These are phyloP conservation scores for Scopulariopsis brevicaulis DNA, from an alignment of 2,329 filamentous ascomycete species.

Conservation along the genomic window DNA sequence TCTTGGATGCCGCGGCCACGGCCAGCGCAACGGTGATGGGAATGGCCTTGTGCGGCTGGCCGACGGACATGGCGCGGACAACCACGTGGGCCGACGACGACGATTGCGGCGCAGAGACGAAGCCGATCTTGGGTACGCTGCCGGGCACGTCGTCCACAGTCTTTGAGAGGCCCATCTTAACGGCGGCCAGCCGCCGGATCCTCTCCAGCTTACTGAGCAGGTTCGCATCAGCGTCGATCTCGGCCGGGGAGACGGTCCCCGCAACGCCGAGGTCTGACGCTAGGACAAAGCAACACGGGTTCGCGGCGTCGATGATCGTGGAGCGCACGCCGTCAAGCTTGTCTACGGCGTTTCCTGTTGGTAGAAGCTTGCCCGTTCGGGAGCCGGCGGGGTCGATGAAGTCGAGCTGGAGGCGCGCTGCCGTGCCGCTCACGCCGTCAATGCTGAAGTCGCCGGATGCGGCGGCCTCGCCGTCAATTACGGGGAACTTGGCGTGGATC, in stretches of 20 bases:
- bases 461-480: conserved; percentile 33
- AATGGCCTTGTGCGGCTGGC: conserved; percentile 43
- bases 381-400: conserved; percentile 53
- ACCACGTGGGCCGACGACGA: conserved; percentile 13
- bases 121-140: conserved; percentile 52
- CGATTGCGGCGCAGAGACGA: conserved; percentile 34
- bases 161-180: conserved; percentile 47
- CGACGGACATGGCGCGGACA: conserved; percentile 40
- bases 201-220: conserved; percentile 36
- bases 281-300: conserved; percentile 51
- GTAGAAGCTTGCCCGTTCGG: conserved; percentile 48
- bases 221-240: conserved; percentile 31
- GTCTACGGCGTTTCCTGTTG: conserved; percentile 45
- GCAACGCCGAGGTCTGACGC: conserved; percentile 39
- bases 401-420: conserved; percentile 43
- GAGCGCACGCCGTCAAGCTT: conserved; percentile 33
- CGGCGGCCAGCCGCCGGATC: conserved; percentile 45
- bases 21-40: conserved; percentile 43
- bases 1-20: conserved; percentile 34
- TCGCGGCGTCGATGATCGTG: conserved; percentile 52
- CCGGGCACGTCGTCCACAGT: conserved; percentile 26
- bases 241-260: conserved; percentile 38
- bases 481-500: conserved; percentile 44
- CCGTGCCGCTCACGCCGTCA: conserved; percentile 51
- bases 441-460: conserved; percentile 45